These are phyloP conservation scores for Metarhizium sp. DNA, from an alignment of 2,329 filamentous ascomycete genomes.

Conservation along the genomic window DNA sequence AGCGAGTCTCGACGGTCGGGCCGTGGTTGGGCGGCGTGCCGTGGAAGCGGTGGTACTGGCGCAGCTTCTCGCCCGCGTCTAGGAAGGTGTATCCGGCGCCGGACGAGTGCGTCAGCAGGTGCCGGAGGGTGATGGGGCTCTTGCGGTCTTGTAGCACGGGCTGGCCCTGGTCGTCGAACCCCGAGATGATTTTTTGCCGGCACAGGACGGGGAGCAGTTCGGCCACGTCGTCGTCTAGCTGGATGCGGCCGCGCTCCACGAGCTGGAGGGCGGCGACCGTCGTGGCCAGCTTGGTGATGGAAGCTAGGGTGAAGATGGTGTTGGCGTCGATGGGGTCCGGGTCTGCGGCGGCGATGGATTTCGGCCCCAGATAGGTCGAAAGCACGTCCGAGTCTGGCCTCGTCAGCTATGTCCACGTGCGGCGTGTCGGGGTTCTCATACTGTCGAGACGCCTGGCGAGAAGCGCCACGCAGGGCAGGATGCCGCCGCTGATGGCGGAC, in stretches of 20 bases:
- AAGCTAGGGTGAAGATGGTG: not conserved
- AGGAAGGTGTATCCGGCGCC: not conserved
- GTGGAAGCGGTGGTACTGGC: not conserved
- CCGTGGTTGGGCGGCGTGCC: not conserved
- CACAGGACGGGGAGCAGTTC: not conserved
- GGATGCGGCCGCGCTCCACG: not conserved
- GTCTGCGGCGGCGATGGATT: too few species aligned
- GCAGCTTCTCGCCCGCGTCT: not conserved
- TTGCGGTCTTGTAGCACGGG: not conserved
- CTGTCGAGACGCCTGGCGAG: constrained; percentile 10
- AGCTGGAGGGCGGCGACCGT: constrained; percentile 1
- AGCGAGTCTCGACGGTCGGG: not conserved
- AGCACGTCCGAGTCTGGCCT: too few species aligned
- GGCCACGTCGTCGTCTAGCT: not conserved
- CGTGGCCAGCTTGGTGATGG: constrained; percentile 2
- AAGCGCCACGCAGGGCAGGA: constrained; percentile 42
- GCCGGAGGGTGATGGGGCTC: not conserved
- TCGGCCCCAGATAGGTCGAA: too few species aligned
- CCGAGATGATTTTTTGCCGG: not conserved
- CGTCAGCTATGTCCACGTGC: too few species aligned
- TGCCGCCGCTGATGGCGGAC: not conserved
- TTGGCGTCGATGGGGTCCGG: too few species aligned
- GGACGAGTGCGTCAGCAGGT: too few species aligned
- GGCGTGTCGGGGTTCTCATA: not conserved
- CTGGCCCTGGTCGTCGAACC: not conserved